A percentile compares a stretch with the other conserved stretches of the same genome.
These are phyloP conservation scores for Aphanoascus verrucosus DNA, from an alignment of 2,329 filamentous ascomycete species.

Conservation along the genomic window DNA sequence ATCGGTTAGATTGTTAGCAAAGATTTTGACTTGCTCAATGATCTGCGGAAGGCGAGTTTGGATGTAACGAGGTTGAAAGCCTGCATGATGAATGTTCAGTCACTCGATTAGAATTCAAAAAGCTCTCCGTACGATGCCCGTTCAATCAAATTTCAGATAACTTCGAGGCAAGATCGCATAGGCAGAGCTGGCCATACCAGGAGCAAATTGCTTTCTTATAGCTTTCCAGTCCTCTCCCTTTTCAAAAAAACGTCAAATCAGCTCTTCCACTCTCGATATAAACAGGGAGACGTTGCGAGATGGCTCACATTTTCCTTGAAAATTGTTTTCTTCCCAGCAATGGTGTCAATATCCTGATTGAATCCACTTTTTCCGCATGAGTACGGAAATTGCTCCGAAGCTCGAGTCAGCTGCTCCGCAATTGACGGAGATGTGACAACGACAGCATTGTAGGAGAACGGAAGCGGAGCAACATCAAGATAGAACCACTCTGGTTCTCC, in stretches of 20 bases:
- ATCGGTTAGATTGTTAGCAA: neutral
- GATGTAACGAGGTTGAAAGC: neutral
- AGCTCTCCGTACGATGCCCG: neutral
- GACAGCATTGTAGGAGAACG: neutral
- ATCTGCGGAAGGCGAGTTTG: neutral
- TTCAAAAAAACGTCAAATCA: neutral
- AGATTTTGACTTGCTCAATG: neutral
- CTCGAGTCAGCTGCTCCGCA: neutral
- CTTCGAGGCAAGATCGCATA: neutral
- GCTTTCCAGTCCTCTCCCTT: neutral
- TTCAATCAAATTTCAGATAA: neutral
- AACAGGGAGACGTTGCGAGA: neutral
- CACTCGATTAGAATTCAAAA: too few species aligned
- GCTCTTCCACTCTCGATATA: neutral
- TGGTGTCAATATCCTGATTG: neutral
- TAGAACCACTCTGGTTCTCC: slow-evolving; percentile 1
- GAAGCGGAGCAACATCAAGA: neutral
- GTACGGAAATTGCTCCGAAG: neutral
- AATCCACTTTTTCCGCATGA: neutral
- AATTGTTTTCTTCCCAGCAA: neutral
- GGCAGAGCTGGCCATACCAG: neutral
- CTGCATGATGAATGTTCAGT: neutral
- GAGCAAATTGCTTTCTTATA: neutral
- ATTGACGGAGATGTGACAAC: neutral
- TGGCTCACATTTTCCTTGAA: neutral